Evolutionary conservation across 2,329 filamentous ascomycete species (phyloP), one percentile per base, ranked within the genome.

Genomic region (Nemania sp.): DNA sequence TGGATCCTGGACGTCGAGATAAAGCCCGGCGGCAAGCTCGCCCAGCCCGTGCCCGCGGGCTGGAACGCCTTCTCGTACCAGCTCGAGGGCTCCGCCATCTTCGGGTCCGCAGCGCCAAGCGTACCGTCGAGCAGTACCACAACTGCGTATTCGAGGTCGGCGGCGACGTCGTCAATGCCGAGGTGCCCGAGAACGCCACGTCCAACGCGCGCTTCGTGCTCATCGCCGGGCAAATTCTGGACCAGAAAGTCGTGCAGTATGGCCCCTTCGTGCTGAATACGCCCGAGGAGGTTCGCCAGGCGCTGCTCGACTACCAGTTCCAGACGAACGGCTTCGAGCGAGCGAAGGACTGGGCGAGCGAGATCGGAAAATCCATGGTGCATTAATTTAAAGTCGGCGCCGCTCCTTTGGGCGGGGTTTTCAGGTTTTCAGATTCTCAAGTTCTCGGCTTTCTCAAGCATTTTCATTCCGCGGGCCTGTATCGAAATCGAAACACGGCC

Each of bases 11-110:
- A 98, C 73, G 80, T 97, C 53, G 87, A 85, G 18, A 85, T 98
- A 54, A 79, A 86, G 69, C 92, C 93, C 0, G 94, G 94, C 54
- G 92, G 91, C 48, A 86, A 81, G 60, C 80, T 98, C 66, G 82
- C 80, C 20, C 94, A 98, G 78, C 76, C 84, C 5, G 73, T 98
- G 2, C 94, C 94, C 0, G 78, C 81, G 63, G 89, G 87, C 29
- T 98, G 92, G 91, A 97, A 96, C 74, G 87, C 91, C 1, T 98
- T 98, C 71, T 88, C 89, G 15, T 98, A 97, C 75, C 89, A 87
- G 3, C 81, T 98, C n/a, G 82, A 87, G 60, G 94, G 94, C 20
- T 85, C 83, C 7, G 87, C 87, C 1, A 79, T 79, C 68, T 90
- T 89, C 74, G 87, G 82, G 66, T 80, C 75, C 45, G 80, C 20